These are phyloP conservation scores for Aciculoconidium aculeatum DNA, from an alignment of 805 yeast genomes.

Conservation along the genomic window DNA sequence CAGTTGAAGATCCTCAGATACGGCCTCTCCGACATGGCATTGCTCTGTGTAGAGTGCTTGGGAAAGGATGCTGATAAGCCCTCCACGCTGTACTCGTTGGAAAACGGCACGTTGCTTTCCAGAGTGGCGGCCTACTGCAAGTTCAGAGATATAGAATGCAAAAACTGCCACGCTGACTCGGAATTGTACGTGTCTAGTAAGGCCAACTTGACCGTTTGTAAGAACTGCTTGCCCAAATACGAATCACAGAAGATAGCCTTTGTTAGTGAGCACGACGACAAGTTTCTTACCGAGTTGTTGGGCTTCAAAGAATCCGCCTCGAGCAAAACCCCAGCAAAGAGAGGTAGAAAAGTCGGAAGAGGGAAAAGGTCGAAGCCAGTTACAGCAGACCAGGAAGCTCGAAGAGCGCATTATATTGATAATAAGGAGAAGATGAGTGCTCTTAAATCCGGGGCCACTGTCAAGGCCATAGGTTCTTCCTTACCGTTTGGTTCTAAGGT, in stretches of 20 bases:
- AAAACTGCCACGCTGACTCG: conserved; percentile 36
- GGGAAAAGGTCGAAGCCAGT: conserved; percentile 24
- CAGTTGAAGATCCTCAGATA: conserved; percentile 44
- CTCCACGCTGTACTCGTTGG: conserved; percentile 43
- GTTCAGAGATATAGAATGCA: conserved; percentile 48
- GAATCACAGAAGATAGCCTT: conserved; percentile 17
- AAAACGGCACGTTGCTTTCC: conserved; percentile 51
- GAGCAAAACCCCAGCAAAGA: conserved; percentile 12
- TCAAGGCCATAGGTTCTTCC: conserved; percentile 35
- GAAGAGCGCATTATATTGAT: conserved; percentile 33
- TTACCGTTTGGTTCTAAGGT: conserved; percentile 6
- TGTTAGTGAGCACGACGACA: conserved; percentile 42
- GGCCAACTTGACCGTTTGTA: conserved; percentile 28
- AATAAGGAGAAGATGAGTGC: conserved; percentile 26
- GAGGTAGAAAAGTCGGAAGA: conserved; percentile 12
- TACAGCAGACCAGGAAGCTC: conserved; percentile 28
- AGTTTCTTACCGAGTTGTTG: conserved; percentile 40
- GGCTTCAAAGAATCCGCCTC: conserved; percentile 41
- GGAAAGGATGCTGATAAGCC: conserved; percentile 30
- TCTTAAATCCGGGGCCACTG: conserved; percentile 33
- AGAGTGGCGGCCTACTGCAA: conserved; percentile 42
- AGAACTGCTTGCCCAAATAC: conserved; percentile 29
- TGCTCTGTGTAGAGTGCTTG: conserved; percentile 44
- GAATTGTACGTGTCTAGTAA: conserved; percentile 31
- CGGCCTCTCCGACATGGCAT: conserved; percentile 50